Conservation (phyloP, 2,329 filamentous ascomycete species). For the Fusarium pininemorale region DNA sequence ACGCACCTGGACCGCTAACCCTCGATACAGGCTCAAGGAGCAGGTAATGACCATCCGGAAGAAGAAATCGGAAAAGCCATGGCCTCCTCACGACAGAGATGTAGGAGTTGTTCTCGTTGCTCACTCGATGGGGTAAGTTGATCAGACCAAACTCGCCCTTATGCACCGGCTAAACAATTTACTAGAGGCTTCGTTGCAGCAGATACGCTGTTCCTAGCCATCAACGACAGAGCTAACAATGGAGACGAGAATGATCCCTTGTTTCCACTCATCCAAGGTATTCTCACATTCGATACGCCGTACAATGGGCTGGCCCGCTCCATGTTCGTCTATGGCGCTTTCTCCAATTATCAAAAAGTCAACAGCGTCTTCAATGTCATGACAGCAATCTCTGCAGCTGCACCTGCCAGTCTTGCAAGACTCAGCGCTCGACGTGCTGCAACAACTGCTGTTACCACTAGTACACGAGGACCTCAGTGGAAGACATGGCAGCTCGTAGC, state of each 20-base stretch:
- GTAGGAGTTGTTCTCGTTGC: conserved; percentile 83
- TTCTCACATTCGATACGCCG: conserved; percentile 87
- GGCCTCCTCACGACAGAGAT: conserved; percentile 81
- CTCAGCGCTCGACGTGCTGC: conserved; percentile 33
- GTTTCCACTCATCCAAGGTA: conserved; percentile 83
- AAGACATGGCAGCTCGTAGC: conserved; percentile 71
- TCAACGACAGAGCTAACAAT: conserved; percentile 68
- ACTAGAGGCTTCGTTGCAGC: conserved; percentile 80
- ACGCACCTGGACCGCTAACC: not conserved
- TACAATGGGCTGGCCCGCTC: conserved; percentile 73
- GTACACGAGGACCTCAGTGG: conserved; percentile 54
- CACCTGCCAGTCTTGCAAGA: conserved; percentile 55
- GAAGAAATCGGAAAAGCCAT: conserved; percentile 73
- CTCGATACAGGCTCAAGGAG: conserved; percentile 73
- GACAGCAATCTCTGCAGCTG: conserved; percentile 61
- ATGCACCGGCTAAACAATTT: conserved; percentile 1
- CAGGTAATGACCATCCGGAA: conserved; percentile 82
- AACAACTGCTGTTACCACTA: conserved; percentile 31
- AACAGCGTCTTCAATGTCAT: conserved; percentile 66
- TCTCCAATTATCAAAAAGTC: conserved; percentile 67
- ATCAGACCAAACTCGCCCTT: not conserved
- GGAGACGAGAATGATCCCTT: conserved; percentile 57
- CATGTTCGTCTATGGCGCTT: conserved; percentile 69
- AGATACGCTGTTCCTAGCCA: conserved; percentile 77
- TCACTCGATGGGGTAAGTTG: conserved; percentile 77